Evolutionary conservation across 345 rosid genomes (phyloP), one percentile per base, ranked within the genome.

Genomic region (Pistacia vera): DNA sequence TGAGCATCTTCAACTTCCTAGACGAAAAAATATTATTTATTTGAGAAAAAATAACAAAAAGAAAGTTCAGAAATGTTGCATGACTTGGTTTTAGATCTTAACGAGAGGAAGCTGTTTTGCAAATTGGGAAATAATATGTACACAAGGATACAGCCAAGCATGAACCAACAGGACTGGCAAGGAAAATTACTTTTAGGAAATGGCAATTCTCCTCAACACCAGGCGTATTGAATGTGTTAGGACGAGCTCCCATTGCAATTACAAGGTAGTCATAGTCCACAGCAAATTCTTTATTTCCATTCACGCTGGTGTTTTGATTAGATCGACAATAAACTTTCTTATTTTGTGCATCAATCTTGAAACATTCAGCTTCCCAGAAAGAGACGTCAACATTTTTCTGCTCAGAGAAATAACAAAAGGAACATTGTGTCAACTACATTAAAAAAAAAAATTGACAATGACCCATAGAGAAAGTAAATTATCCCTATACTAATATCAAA

Each of bases 1-100:
- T 97, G 98, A 41, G 99, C 98, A 83, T 96, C 99, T 83, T 96
- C 99, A 74, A 96, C 92, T 82, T 96, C 99, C 99, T 96, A 85
- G 77, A 80, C 5, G 61, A 70, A 68, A 59, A 62, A 73, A 78
- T 55, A 28, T 13, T 20, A 80, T 66, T 56, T 60, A 20, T 51
- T 68, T 61, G 30, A 18, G 71, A 60, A 5, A 58, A 75, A 69
- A 33, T 25, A 75, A 44, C 59, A 52, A 66, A 44, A 20, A 66
- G 22, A 38, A 48, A 10, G 8, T 36, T 16, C 41, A 16, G 11
- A 22, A 17, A 14, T 2, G 59, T 51, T 22, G 6, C 22, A 16
- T 8, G 11, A 14, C 38, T 11, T 8, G 51, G 25, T 49, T 49
- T 41, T n/a, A 35, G 30, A 11, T 63, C n/a, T 36, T 64, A 54